phyloP scores from a whole-genome alignment of 1,284 basidiomycete species.

The Takashimella tepidaria region DNA sequence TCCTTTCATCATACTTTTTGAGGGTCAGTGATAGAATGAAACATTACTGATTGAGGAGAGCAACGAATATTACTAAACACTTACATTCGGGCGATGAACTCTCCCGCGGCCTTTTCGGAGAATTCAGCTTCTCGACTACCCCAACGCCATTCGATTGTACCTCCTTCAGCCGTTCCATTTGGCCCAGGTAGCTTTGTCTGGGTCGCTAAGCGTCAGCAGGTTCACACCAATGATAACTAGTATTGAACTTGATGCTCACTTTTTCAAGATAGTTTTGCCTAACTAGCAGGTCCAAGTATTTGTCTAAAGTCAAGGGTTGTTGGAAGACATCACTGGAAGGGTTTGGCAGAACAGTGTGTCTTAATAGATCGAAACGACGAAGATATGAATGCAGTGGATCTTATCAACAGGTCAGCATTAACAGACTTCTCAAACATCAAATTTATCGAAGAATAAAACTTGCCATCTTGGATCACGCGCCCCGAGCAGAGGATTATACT shows the following conservation, averaged over 20 bases:
- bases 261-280: constrained; percentile 44
- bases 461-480: constrained; percentile 36
- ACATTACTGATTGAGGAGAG: no score
- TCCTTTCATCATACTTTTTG: constrained; percentile 8
- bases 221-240: background rate
- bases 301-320: constrained; percentile 32
- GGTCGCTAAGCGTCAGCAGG: background rate
- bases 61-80: no score
- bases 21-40: no score
- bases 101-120: constrained; percentile 37
- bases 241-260: constrained; percentile 9
- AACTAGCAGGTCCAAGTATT: constrained; percentile 39
- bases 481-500: constrained; percentile 37
- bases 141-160: constrained; percentile 40
- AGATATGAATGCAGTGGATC: constrained; percentile 32
- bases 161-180: constrained; percentile 4
- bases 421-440: constrained; percentile 4
- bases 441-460: constrained; percentile 2
- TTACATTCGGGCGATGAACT: constrained; percentile 42
- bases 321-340: constrained; percentile 24
- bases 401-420: no score
- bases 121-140: constrained; percentile 45
- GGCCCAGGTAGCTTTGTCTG: constrained; percentile 7
- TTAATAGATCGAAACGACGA: constrained; percentile 32
- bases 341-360: constrained; percentile 38